Base-by-base conservation (phyloP, 2,329 filamentous ascomycete species). In the Aspergillus udagawae region DNA sequence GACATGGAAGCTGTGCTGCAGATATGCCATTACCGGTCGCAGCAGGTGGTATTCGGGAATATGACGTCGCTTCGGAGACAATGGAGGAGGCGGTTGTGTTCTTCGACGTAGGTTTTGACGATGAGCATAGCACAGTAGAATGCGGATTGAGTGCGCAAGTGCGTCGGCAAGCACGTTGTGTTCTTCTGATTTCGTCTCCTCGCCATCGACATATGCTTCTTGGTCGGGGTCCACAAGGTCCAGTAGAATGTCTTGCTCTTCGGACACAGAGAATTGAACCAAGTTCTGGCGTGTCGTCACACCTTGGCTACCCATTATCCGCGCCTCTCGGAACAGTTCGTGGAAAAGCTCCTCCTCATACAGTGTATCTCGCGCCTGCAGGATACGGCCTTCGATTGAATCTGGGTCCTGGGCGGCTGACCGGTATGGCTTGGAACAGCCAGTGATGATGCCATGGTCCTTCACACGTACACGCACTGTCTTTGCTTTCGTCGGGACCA, bases 311-410 rank as follows among this genome's bases (percentile, higher is more conserved):
- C 87, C 81, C 23, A 96, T 79, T 0, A 82, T 82, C 17, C 92
- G 87, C 0, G 89, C 86, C 74, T 99, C 94, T 20, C 91, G 83
- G 53, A 88, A 87, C 58, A 97, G 80, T 74, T 99, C 94, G 65
- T 96, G 87, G 82, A 92, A 97, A 1, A 99, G 77, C 70, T 99
- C 94, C 2, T 87, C 82, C 38, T 84, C 80, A 27, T 80, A 78
- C 4, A 84, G 75, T 1, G 82, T 80, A 45, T 80, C 77, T 3
- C 83, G 82, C 14, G 71, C 73, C 60, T 72, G 71, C 14, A 70
- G 63, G 48, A 71, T 73, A 63, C 71, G 61, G 73, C 67, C 57
- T 67, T 77, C 71, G 14, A 73, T 69, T 0, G 72, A 65, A 5
- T 71, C 66, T 14, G 63, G 60, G 10, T 65, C 51, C 17, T 52